These are phyloP conservation scores for Gossypium schwendimanii DNA, from an alignment of 441 rosid genomes.

Conservation along the genomic window DNA sequence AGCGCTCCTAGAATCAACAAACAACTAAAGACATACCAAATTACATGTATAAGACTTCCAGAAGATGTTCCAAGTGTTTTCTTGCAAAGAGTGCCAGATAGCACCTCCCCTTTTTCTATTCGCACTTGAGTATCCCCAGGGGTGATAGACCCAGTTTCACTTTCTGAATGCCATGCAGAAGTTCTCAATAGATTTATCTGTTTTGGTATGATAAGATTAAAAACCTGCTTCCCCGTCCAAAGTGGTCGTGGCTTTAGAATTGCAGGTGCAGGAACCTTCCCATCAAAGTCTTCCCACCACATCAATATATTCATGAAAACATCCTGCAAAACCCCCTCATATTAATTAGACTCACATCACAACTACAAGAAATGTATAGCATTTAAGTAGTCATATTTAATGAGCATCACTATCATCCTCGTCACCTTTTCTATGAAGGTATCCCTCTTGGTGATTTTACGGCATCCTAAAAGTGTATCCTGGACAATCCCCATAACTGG, in stretches of 20 bases:
- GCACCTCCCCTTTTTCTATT: constrained; percentile 90
- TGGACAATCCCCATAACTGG: constrained; percentile 99
- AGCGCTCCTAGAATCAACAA: not conserved
- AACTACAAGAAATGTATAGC: not conserved
- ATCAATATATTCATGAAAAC: constrained; percentile 95
- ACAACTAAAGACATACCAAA: constrained; percentile 51
- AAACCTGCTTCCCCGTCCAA: constrained; percentile 99
- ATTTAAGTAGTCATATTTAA: not conserved
- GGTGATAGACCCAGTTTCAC: constrained; percentile 74
- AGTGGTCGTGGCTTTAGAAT: constrained; percentile 89
- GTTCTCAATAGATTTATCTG: constrained; percentile 87
- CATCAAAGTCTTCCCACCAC: constrained; percentile 99
- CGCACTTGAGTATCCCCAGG: constrained; percentile 92
- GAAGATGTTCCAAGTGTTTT: constrained; percentile 86
- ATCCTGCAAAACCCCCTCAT: constrained; percentile 45
- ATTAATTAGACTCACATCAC: constrained; percentile 1
- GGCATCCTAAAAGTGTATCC: constrained; percentile 95
- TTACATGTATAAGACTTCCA: constrained; percentile 95
- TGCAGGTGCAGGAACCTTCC: constrained; percentile 95
- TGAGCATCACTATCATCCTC: not conserved
- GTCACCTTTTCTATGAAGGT: constrained; percentile 95
- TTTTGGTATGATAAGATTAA: constrained; percentile 94
- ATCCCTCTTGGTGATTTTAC: constrained; percentile 97
- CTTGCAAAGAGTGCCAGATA: constrained; percentile 95
- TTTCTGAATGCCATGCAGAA: constrained; percentile 87